Evolutionary conservation across 805 yeast species (phyloP).

Genomic region (Starmerella etchellsii): DNA sequence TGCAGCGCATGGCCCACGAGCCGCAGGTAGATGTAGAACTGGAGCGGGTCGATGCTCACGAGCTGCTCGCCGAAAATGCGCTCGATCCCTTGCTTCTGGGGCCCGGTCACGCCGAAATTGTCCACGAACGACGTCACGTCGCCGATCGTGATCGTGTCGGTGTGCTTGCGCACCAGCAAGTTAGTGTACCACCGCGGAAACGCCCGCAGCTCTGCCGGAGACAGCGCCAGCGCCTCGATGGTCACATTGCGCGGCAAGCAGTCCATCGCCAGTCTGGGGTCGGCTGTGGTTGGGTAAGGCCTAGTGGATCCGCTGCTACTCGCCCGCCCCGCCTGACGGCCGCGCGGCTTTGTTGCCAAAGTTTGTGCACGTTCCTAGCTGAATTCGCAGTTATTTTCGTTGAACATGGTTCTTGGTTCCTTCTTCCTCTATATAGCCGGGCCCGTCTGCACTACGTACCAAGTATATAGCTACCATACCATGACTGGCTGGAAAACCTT

Average conservation of each 20-base stretch:
- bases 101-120: conserved; percentile 55
- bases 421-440: no score
- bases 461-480: no score
- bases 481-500: no score
- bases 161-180: conserved; percentile 52
- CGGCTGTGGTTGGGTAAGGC: not conserved
- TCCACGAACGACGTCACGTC: conserved; percentile 71
- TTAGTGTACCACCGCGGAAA: conserved; percentile 91
- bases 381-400: no score
- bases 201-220: conserved; percentile 67
- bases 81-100: conserved; percentile 33
- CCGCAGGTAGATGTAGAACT: conserved; percentile 77
- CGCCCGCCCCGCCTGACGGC: no score
- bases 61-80: conserved; percentile 26
- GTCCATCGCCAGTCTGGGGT: conserved; percentile 4
- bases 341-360: no score
- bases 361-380: no score
- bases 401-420: no score
- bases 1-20: conserved; percentile 58
- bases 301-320: no score
- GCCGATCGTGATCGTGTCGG: conserved; percentile 49
- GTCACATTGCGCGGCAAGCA: conserved; percentile 16
- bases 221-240: conserved; percentile 38
- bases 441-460: no score
- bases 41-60: conserved; percentile 65